Base-by-base conservation (phyloP, 2,329 filamentous ascomycete genomes). In the Gnomoniopsis smithogilvyi region DNA sequence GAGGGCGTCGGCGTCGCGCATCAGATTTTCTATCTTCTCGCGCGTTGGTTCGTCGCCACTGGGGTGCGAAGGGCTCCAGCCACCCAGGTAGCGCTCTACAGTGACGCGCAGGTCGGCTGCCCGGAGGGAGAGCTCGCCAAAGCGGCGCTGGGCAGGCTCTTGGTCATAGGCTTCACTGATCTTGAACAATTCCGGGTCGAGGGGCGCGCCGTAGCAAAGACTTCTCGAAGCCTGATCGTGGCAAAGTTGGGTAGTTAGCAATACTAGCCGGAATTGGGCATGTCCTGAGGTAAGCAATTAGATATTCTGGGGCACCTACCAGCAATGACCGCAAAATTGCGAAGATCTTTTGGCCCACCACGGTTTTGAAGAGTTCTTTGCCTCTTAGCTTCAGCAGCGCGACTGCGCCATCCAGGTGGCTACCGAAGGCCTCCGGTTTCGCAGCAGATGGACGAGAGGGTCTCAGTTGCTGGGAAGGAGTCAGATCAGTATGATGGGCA, bases 311-410 rank as follows among this genome's bases (percentile, higher is more conserved):
- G n/a, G n/a, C n/a, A 58, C 61, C 30, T 58, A 62, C 61, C 17
- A 62, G 61, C 15, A 61, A 41, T 6, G 61, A 58, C 19, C 61
- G 59, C 19, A 60, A 19, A 10, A 62, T 60, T 17, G 43, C 19
- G 15, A 62, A 62, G 2, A 62, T 62, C 48, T 57, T 60, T 50
- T 58, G 61, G 26, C 61, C 61, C 8, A 62, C 61, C 21, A 54
- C 58, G 10, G 61, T 60, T 58, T 60, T 54, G 48, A 62, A 62
- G 2, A 60, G 36, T 19, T 60, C 61, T 15, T 58, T 57, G 22
- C 61, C 58, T 51, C 61, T 51, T 26, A 60, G 41, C 43, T 62
- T 62, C 2, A 62, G 38, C 4, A 62, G 51, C 10, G 61, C 61
- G 17, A 52, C 58, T 3, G 61, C 61, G 4, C 61, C 58, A 26